Evolutionary conservation across 495 filamentous ascomycete species (phyloP).

Genomic region (Tuber brumale): DNA sequence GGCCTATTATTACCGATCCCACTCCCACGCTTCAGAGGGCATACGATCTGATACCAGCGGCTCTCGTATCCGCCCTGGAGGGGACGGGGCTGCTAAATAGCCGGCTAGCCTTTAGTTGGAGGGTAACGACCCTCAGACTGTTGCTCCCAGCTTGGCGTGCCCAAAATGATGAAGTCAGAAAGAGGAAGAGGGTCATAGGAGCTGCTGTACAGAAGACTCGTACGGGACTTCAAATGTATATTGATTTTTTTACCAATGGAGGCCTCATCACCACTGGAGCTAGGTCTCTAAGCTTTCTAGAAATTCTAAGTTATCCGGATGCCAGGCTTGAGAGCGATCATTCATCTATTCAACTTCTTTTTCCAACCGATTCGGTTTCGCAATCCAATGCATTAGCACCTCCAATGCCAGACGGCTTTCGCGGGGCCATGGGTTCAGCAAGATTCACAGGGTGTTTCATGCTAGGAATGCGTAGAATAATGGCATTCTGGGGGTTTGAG

Average conservation of each 20-base stretch:
- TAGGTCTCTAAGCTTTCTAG: background rate
- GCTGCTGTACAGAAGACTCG: background rate
- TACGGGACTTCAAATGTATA: background rate
- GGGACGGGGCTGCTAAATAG: background rate
- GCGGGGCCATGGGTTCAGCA: accelerated
- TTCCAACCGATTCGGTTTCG: background rate
- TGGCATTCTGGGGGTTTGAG: background rate
- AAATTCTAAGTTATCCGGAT: background rate
- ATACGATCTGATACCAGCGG: background rate
- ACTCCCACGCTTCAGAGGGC: background rate
- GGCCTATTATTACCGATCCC: background rate
- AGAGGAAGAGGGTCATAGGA: background rate
- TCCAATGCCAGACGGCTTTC: background rate
- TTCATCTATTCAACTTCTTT: background rate
- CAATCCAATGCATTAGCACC: background rate
- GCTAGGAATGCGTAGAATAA: background rate
- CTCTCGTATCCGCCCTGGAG: background rate
- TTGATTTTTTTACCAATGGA: background rate
- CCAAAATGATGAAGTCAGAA: no score
- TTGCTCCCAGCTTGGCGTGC: background rate
- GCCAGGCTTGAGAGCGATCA: background rate
- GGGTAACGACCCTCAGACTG: background rate
- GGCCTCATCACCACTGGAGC: background rate
- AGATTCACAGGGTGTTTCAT: background rate
- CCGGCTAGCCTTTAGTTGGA: background rate